Evolutionary conservation across 257 asterid genomes (phyloP).

Genomic region (Nicotiana undulata): DNA sequence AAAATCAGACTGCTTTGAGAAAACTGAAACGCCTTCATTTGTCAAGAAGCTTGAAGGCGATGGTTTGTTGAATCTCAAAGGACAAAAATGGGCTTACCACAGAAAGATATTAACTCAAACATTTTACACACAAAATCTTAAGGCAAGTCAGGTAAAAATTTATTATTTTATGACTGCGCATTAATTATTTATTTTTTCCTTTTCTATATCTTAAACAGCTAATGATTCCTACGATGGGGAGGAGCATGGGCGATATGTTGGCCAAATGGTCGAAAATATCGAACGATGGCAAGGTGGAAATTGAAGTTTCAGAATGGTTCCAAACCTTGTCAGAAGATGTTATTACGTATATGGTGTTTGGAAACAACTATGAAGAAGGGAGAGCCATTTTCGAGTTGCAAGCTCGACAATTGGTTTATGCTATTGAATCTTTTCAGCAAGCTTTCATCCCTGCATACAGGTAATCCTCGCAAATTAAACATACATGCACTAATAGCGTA

Average conservation of each 20-base stretch:
- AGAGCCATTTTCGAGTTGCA: slow-evolving; percentile 59
- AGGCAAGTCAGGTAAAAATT: slow-evolving; percentile 28
- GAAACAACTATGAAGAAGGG: slow-evolving; percentile 75
- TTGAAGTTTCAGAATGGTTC: slow-evolving; percentile 69
- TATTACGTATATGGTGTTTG: slow-evolving; percentile 62
- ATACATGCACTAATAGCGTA: too few species aligned
- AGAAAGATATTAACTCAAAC: slow-evolving; percentile 72
- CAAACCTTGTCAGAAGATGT: slow-evolving; percentile 61
- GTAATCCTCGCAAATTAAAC: slow-evolving; percentile 20
- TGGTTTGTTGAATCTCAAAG: slow-evolving; percentile 71
- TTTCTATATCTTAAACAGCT: slow-evolving; percentile 25
- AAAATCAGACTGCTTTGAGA: slow-evolving; percentile 76
- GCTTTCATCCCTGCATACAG: slow-evolving; percentile 73
- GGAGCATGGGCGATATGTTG: slow-evolving; percentile 53
- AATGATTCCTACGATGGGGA: slow-evolving; percentile 71
- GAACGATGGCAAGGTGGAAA: slow-evolving; percentile 43
- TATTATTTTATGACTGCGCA: background rate
- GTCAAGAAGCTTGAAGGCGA: slow-evolving; percentile 89
- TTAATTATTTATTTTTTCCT: background rate
- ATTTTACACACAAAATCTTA: slow-evolving; percentile 79
- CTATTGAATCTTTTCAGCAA: slow-evolving; percentile 71
- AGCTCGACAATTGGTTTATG: slow-evolving; percentile 74
- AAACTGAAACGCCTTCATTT: slow-evolving; percentile 60
- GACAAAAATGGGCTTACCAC: slow-evolving; percentile 93
- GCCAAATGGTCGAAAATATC: slow-evolving; percentile 53